Base-by-base conservation (phyloP, 2,329 filamentous ascomycete genomes). In the Ophiostoma ips region DNA sequence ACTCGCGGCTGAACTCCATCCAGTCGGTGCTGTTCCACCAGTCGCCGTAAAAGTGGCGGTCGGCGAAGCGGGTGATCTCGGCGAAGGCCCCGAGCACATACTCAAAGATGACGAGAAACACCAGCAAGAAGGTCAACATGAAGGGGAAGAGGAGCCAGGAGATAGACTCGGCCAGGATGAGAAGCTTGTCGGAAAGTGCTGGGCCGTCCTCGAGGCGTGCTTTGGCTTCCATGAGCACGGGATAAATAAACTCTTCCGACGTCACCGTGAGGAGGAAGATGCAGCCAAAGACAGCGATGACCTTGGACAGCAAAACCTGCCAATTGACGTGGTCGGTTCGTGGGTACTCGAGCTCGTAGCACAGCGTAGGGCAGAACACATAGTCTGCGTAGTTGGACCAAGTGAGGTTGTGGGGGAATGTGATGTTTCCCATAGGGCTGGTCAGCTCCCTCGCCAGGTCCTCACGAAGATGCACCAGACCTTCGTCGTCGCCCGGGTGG, bases 81-180 rank as follows among this genome's bases (percentile, higher is more conserved):
- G 89, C 92, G 60, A 94, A 95, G 45, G 89, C 89, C 52, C 90
- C 92, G 33, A 96, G 78, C 11, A 95, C 77, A 65, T 96, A 98
- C 65, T 98, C 92, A 65, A 96, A 98, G 60, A 96, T 96, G 64
- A 95, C 88, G 52, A 98, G 80, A 70, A 98, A 98, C 50, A 96
- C 89, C 45, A 96, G 79, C 5, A 96, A 71, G 64, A 96, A 94
- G 4, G 83, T 94, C 54, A 96, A 75, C 87, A 95, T 95, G 66
- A 96, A 98, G 3, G 92, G 92, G 66, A 95, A 96, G 19, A 98
- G 76, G 16, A 98, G 78, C 72, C 86, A 81, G 51, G 84, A 90
- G 61, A 95, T 89, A 13, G 85, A 88, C 71, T 96, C 92, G 28
- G 85, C 79, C 21, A 98, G 74, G 56, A 95, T 81, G 53, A 98